Evolutionary conservation across 108 stramenopile species (phyloP), one percentile per base, ranked within the genome.

Genomic region (Craspedostauros australis): DNA sequence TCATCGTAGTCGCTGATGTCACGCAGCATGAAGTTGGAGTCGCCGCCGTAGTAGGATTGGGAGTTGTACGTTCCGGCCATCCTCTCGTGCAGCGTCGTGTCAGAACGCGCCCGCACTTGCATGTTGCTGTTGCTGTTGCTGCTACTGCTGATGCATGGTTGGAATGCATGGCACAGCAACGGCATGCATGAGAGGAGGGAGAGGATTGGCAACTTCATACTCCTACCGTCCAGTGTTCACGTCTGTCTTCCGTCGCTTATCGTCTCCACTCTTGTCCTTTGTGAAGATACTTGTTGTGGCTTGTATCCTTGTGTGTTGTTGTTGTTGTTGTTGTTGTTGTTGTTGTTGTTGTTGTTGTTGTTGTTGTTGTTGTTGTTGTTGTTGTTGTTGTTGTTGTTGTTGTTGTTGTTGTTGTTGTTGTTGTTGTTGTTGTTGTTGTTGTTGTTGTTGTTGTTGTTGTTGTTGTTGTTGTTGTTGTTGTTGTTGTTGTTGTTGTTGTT

Each of bases 1-100:
- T 83, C 68, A 40, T 82, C 76, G 46, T 68, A 68, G 20, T 46
- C 18, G 44, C 74, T 75, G 40, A 76, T 65, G 41, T 76, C 75
- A 23, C 62, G 65, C 29, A 76, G 60, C 68, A 69, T 66, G 55
- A 47, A 69, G 5, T 57, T 62, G 3, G 60, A 54, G 25, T 39
- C 44, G 31, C 66, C 75, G 30, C 66, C 66, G 29, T 68, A 74
- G 46, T 62, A 67, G 20, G n/a, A n/a, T n/a, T n/a, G n/a, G n/a
- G n/a, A n/a, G n/a, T n/a, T 55, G n/a, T n/a, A n/a, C n/a, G n/a
- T n/a, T n/a, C n/a, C n/a, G n/a, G n/a, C n/a, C n/a, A n/a, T n/a
- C n/a, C n/a, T n/a, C n/a, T n/a, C n/a, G n/a, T n/a, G n/a, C n/a
- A n/a, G n/a, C n/a, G n/a, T n/a, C n/a, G n/a, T n/a, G n/a, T n/a